Evolutionary conservation across 108 stramenopile genomes (phyloP).

Genomic region (Seminavis robusta): DNA sequence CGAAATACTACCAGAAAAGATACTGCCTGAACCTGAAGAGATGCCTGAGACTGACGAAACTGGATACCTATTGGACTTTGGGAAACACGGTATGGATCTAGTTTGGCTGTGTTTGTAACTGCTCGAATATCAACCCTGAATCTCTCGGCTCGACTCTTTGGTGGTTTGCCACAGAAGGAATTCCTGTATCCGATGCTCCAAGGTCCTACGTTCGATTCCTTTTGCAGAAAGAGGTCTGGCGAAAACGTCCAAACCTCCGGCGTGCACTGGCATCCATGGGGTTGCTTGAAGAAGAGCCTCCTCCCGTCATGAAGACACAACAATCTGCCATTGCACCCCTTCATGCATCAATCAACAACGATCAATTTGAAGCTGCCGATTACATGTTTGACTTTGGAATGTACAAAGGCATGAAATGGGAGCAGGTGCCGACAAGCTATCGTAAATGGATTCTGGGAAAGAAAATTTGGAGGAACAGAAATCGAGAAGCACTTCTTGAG

Average conservation of each 20-base stretch:
- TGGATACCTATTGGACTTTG: conserved; percentile 23
- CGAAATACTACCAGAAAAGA: neutral
- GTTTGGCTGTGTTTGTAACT: neutral
- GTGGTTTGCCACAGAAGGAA: too few relatives aligned
- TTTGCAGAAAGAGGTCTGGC: conserved; percentile 9
- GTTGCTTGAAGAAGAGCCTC: conserved; percentile 11
- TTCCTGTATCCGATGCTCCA: too few relatives aligned
- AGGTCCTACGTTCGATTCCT: too few relatives aligned
- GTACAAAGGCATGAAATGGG: conserved; percentile 7
- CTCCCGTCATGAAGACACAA: neutral
- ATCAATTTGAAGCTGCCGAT: neutral
- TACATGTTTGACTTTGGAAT: conserved; percentile 29
- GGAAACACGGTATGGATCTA: conserved; percentile 9
- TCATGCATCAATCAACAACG: neutral
- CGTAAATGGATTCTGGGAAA: neutral
- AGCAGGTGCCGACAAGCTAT: conserved; percentile 20
- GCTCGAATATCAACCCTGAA: neutral
- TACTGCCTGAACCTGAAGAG: neutral
- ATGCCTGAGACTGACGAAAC: neutral
- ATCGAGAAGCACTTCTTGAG: too few relatives aligned
- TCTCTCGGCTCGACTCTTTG: neutral
- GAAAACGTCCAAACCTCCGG: conserved; percentile 7
- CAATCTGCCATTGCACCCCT: neutral
- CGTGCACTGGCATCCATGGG: conserved; percentile 5
- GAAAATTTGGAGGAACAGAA: neutral